phyloP scores from a whole-genome alignment of 805 yeast species.

The Wickerhamomyces subpelliculosus region DNA sequence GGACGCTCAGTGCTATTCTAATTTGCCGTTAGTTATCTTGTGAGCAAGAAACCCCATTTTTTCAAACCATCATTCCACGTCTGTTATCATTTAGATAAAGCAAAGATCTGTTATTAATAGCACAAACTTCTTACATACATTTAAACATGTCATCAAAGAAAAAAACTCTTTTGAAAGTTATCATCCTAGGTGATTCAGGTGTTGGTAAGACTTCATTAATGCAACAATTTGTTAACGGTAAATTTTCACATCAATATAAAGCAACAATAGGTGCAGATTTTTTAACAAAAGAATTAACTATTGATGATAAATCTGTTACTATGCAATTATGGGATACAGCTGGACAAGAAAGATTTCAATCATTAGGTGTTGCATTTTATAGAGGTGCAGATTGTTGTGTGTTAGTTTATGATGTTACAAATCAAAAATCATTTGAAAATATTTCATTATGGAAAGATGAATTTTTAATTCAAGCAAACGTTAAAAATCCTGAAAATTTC shows the following conservation, averaged over 20 bases:
- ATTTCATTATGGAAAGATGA: conserved; percentile 93
- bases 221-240: conserved; percentile 95
- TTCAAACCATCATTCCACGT: no score
- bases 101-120: no score
- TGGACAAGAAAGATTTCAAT: conserved; percentile 96
- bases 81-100: no score
- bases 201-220: conserved; percentile 95
- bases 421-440: conserved; percentile 86
- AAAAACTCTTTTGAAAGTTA: conserved; percentile 76
- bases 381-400: conserved; percentile 99
- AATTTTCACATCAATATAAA: conserved; percentile 91
- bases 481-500: conserved; percentile 88
- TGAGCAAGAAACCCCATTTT: no score
- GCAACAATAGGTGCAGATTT: conserved; percentile 98
- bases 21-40: no score
- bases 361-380: conserved; percentile 93
- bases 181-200: conserved; percentile 93
- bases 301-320: conserved; percentile 59
- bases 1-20: no score
- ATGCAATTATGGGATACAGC: conserved; percentile 97
- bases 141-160: conserved; percentile 38
- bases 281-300: conserved; percentile 78
- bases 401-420: conserved; percentile 90
- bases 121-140: neutral
- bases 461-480: conserved; percentile 88